Evolutionary conservation across 202 grass and related monocot genomes (phyloP).

Genomic region (Setaria italica): DNA sequence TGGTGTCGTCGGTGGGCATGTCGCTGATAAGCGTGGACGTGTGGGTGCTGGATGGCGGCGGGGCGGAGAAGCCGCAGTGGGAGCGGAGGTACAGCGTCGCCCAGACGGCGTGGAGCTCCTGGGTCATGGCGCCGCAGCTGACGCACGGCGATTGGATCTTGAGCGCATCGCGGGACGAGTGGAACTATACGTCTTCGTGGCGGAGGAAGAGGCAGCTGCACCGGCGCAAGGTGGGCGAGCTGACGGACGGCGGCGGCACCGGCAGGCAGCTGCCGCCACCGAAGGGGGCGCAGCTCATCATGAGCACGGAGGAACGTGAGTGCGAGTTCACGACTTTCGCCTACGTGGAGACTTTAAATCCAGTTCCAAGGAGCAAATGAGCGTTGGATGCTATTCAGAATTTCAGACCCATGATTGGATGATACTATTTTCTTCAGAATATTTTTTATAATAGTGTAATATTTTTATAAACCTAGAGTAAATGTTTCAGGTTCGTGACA

Average conservation of each 20-base stretch:
- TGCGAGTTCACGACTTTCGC: neutral
- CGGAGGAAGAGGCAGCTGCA: neutral
- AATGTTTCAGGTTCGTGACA: too few relatives aligned
- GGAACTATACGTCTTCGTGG: too few relatives aligned
- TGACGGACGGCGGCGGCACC: too few relatives aligned
- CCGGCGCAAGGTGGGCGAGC: neutral
- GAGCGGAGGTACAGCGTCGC: neutral
- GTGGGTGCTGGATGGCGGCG: neutral
- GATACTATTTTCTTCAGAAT: too few relatives aligned
- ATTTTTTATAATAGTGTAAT: too few relatives aligned
- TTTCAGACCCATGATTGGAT: too few relatives aligned
- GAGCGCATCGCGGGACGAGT: neutral
- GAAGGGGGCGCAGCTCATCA: neutral
- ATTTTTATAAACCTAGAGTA: too few relatives aligned
- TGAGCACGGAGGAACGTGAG: neutral
- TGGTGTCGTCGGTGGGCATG: neutral
- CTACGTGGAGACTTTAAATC: conserved; percentile 2
- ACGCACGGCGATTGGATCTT: neutral
- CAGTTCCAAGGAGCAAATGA: neutral
- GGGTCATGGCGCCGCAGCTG: neutral
- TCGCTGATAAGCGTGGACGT: too few relatives aligned
- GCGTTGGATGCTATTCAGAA: too few relatives aligned
- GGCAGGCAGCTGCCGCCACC: neutral
- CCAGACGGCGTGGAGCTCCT: neutral
- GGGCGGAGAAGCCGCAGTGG: neutral